Evolutionary conservation across 768 basidiomycete genomes (phyloP).

Genomic region (Pleurotus eryngii): DNA sequence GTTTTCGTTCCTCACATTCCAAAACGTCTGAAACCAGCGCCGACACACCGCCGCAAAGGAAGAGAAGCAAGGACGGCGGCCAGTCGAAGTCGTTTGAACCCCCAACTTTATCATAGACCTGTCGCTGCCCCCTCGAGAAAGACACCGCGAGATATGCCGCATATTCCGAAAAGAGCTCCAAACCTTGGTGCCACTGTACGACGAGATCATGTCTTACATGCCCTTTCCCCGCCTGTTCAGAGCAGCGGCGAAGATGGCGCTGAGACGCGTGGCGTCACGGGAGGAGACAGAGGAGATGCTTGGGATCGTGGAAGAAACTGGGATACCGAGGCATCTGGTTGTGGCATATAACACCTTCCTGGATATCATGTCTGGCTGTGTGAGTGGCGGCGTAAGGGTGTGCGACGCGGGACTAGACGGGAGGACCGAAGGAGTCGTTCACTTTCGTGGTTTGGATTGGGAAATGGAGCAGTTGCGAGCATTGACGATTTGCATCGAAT

Average conservation of each 20-base stretch:
- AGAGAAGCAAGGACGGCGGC: not conserved
- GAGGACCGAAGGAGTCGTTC: conserved; percentile 22
- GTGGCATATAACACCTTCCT: conserved; percentile 38
- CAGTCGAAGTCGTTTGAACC: conserved; percentile 7
- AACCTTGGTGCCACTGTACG: conserved; percentile 24
- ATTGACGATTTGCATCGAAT: conserved; percentile 31
- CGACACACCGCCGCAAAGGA: not conserved
- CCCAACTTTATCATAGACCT: conserved; percentile 31
- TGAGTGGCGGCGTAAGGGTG: conserved; percentile 31
- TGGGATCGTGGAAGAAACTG: conserved; percentile 26
- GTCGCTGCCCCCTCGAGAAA: conserved; percentile 24
- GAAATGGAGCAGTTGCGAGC: conserved; percentile 32
- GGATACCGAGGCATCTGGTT: conserved; percentile 26
- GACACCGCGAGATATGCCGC: conserved; percentile 28
- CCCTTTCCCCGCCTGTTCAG: conserved; percentile 20
- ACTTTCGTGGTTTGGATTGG: conserved; percentile 38
- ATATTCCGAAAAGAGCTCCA: conserved; percentile 24
- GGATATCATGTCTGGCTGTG: conserved; percentile 35
- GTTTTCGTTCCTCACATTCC: not conserved
- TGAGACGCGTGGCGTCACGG: conserved; percentile 25
- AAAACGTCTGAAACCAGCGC: not conserved
- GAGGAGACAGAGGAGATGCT: conserved; percentile 33
- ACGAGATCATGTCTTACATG: conserved; percentile 22
- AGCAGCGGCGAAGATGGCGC: conserved; percentile 20
- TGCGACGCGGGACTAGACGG: conserved; percentile 14